Conservation (phyloP, 1,284 basidiomycete species). For the Ustilago lituana region DNA sequence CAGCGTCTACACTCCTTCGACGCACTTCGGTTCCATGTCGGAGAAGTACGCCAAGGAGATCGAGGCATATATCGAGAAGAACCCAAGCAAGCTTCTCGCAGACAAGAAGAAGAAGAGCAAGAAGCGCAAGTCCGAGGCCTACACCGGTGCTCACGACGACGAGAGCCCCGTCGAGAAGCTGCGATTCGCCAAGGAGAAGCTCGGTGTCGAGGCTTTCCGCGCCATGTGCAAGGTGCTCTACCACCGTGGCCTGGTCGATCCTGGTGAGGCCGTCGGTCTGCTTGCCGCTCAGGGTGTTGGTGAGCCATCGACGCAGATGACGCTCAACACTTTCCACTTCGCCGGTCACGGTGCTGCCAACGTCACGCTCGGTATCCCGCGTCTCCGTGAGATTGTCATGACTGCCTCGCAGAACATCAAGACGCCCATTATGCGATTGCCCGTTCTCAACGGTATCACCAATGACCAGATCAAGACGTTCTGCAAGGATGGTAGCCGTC, state of each 20-base stretch:
- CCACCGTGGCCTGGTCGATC: conserved; percentile 78
- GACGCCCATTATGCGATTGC: conserved; percentile 97
- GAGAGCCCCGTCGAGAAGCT: conserved; percentile 62
- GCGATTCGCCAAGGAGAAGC: conserved; percentile 69
- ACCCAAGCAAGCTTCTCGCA: conserved; percentile 79
- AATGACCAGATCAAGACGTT: conserved; percentile 74
- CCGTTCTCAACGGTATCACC: conserved; percentile 65
- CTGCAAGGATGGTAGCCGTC: conserved; percentile 87
- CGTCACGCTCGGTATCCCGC: conserved; percentile 98
- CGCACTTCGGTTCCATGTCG: conserved; percentile 87
- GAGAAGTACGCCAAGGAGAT: conserved; percentile 88
- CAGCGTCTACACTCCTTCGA: conserved; percentile 80
- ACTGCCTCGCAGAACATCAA: conserved; percentile 95
- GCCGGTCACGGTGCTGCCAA: conserved; percentile 97
- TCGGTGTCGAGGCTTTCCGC: conserved; percentile 59
- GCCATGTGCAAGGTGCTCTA: conserved; percentile 65
- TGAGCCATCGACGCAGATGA: conserved; percentile 99
- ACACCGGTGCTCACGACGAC: conserved; percentile 56
- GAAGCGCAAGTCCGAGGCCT: conserved; percentile 63
- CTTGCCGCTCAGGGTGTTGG: conserved; percentile 99
- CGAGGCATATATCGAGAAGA: conserved; percentile 81
- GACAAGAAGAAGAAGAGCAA: conserved; percentile 71
- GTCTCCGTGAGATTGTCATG: conserved; percentile 98
- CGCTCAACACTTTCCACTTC: conserved; percentile 99
- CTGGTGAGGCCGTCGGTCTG: conserved; percentile 96